A percentile compares a stretch with the other conserved stretches of the same genome.
Evolutionary conservation across 208 protist genomes (phyloP).

Genomic region (Crithidia mellificae): DNA sequence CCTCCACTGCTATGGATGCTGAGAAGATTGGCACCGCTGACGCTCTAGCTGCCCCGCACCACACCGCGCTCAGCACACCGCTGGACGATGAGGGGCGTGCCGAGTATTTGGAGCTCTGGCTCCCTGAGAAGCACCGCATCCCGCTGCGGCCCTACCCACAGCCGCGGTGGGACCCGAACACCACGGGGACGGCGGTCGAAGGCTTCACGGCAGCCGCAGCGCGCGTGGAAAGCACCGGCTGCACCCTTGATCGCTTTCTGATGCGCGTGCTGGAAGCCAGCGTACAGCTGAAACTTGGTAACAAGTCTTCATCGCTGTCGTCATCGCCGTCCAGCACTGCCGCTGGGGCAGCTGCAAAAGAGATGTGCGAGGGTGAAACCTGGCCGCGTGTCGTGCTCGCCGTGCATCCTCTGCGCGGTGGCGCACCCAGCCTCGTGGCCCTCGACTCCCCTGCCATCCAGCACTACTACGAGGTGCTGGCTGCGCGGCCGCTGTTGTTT

Average conservation of each 20-base stretch:
- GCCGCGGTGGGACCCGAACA: slow-evolving; percentile 19
- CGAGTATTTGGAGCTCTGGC: slow-evolving; percentile 65
- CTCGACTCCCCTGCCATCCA: slow-evolving; percentile 22
- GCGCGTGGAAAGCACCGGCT: no score
- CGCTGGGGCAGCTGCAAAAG: no score
- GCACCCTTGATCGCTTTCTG: slow-evolving; percentile 10
- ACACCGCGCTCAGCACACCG: slow-evolving; percentile 2
- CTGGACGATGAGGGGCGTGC: slow-evolving; percentile 13
- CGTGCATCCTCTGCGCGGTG: slow-evolving; percentile 19
- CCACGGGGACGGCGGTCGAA: slow-evolving; percentile 6
- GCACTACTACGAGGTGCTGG: slow-evolving; percentile 30
- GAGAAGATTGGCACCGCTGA: no score
- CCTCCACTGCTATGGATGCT: no score
- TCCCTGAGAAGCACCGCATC: slow-evolving; percentile 74
- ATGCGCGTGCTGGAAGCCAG: slow-evolving; percentile 16
- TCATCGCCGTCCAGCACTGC: neutral
- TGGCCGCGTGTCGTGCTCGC: slow-evolving; percentile 24
- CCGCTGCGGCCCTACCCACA: slow-evolving; percentile 58
- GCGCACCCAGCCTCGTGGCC: slow-evolving; percentile 21
- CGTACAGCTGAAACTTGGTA: slow-evolving; percentile 6
- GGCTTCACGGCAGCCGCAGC: neutral
- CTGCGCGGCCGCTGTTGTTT: slow-evolving; percentile 19
- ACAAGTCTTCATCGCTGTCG: neutral
- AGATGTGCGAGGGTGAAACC: no score
- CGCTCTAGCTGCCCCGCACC: no score